Conservation (phyloP, 2,329 filamentous ascomycete species). For the Zymoseptoria passerinii region DNA sequence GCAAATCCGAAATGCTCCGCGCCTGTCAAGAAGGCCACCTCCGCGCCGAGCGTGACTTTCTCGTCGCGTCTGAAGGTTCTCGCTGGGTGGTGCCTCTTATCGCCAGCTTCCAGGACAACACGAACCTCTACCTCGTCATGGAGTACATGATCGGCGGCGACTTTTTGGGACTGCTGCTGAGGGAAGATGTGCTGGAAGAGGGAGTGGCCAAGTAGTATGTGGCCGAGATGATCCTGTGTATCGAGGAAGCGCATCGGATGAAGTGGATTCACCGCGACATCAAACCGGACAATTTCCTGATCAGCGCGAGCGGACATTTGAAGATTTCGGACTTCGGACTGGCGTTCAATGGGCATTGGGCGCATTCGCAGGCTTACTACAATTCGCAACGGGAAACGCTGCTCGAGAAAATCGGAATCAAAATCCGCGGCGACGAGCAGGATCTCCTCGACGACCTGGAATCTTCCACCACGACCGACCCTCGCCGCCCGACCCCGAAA, state of each 20-base stretch:
- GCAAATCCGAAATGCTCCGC: constrained; percentile 84
- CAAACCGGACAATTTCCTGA: constrained; percentile 95
- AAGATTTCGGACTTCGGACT: constrained; percentile 96
- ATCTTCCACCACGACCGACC: constrained; percentile 7
- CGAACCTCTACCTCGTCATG: constrained; percentile 88
- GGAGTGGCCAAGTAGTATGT: constrained; percentile 75
- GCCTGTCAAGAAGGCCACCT: constrained; percentile 90
- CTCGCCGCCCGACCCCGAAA: constrained; percentile 7
- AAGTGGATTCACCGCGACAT: constrained; percentile 91
- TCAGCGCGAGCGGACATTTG: constrained; percentile 77
- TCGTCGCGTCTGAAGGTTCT: constrained; percentile 81
- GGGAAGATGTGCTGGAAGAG: constrained; percentile 76
- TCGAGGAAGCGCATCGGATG: constrained; percentile 83
- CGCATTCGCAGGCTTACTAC: constrained; percentile 81
- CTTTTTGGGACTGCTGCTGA: constrained; percentile 77
- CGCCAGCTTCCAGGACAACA: constrained; percentile 77
- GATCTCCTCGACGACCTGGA: constrained; percentile 50
- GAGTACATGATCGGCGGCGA: constrained; percentile 97
- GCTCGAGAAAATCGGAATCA: constrained; percentile 65
- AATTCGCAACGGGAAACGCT: constrained; percentile 73
- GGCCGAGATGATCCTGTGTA: constrained; percentile 90
- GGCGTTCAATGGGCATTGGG: constrained; percentile 92
- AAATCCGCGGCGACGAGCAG: constrained; percentile 62
- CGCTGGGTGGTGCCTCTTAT: constrained; percentile 84
- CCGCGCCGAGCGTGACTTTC: constrained; percentile 81